Evolutionary conservation across 306 rosid genomes (phyloP).

Genomic region (Comarum palustre): DNA sequence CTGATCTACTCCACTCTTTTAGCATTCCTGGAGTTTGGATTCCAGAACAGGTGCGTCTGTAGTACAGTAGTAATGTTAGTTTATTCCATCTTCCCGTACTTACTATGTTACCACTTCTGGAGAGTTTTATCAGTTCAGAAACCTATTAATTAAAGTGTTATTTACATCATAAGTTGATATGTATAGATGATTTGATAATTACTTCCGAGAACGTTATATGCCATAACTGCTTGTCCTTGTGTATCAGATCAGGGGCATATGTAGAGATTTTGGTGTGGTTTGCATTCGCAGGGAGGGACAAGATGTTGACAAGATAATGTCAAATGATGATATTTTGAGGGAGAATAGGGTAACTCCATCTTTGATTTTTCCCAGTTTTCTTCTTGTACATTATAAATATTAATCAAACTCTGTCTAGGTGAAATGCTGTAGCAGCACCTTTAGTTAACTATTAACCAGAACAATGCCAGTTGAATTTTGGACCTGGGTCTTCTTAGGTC

Average conservation of each 20-base stretch:
- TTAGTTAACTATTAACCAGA: neutral
- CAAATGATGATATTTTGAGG: constrained; percentile 35
- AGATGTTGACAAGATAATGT: constrained; percentile 45
- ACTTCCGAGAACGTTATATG: neutral
- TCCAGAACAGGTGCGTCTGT: constrained; percentile 55
- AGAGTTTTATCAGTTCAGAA: neutral
- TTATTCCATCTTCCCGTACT: neutral
- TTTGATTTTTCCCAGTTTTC: neutral
- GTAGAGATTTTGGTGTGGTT: constrained; percentile 52
- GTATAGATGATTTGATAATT: neutral
- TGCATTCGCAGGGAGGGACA: constrained; percentile 64
- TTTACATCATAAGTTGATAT: neutral
- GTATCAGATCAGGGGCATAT: constrained; percentile 41
- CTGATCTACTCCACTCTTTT: constrained; percentile 85
- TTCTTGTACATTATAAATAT: neutral
- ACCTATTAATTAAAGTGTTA: neutral
- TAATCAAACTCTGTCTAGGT: no score
- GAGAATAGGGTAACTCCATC: constrained; percentile 38
- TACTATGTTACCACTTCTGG: neutral
- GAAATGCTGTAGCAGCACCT: no score
- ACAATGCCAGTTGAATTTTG: neutral
- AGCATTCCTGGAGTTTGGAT: constrained; percentile 73
- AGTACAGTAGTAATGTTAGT: neutral
- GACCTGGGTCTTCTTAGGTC: neutral
- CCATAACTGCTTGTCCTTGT: constrained; percentile 3